Conservation (phyloP, 306 rosid species). For the Hippophae tibetana region DNA sequence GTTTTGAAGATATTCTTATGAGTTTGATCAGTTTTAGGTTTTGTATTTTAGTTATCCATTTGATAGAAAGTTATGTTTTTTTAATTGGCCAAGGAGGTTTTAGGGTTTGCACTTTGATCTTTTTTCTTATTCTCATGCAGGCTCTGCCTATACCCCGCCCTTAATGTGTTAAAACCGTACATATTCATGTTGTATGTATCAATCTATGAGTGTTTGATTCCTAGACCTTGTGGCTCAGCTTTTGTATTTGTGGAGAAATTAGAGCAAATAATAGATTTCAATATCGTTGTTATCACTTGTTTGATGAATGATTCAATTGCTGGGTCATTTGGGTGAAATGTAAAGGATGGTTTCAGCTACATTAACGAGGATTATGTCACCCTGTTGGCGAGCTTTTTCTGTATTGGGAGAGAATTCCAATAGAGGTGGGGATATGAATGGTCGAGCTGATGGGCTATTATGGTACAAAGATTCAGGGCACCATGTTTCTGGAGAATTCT, state of each 20-base stretch:
- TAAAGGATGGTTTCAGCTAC: conserved; percentile 77
- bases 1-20: conserved; percentile 5
- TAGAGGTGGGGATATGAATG: conserved; percentile 47
- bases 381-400: conserved; percentile 59
- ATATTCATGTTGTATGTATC: conserved; percentile 53
- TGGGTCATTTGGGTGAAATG: conserved; percentile 62
- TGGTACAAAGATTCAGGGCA: conserved; percentile 82
- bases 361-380: conserved; percentile 56
- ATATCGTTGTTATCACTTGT: conserved; percentile 24
- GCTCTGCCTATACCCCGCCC: conserved; percentile 29
- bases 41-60: neutral
- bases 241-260: conserved; percentile 34
- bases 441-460: conserved; percentile 59
- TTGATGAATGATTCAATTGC: conserved; percentile 39
- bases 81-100: neutral
- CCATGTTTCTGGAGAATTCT: conserved; percentile 72
- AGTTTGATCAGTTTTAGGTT: neutral
- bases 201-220: conserved; percentile 48
- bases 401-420: conserved; percentile 43
- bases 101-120: conserved; percentile 17
- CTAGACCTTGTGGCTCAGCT: conserved; percentile 37
- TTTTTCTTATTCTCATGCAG: conserved; percentile 39
- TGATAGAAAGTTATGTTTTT: neutral
- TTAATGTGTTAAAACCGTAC: conserved; percentile 35
- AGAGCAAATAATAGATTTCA: conserved; percentile 26